Conservation (phyloP, 306 rosid species). For the Herpetospermum pedunculosum region DNA sequence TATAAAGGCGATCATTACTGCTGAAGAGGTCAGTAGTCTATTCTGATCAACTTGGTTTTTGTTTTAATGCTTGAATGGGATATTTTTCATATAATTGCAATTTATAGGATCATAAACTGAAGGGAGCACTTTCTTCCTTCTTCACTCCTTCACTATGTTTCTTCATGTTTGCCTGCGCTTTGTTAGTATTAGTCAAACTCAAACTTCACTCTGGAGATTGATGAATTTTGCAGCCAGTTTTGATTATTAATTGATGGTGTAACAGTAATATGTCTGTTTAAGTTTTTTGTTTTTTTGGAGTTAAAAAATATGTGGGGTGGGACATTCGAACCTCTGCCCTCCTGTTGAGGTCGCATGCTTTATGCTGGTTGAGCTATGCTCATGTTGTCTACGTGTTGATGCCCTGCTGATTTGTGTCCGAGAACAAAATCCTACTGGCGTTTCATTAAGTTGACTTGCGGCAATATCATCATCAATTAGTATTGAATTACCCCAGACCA, state of each 20-base stretch:
- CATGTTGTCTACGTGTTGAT: neutral
- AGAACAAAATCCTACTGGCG: neutral
- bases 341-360: too few species aligned
- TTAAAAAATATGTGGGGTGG: too few species aligned
- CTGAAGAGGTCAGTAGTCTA: constrained; percentile 66
- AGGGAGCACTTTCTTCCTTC: neutral
- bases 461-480: neutral
- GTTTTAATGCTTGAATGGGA: neutral
- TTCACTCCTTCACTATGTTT: neutral
- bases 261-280: neutral
- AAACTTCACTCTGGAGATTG: neutral
- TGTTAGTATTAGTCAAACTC: neutral
- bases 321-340: too few species aligned
- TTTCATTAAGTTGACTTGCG: neutral
- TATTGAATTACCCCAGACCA: neutral
- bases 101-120: neutral
- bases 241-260: neutral
- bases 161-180: neutral
- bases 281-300: too few species aligned
- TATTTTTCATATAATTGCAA: neutral
- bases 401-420: neutral
- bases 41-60: neutral
- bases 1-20: constrained; percentile 90
- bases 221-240: neutral
- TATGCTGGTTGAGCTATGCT: too few species aligned